Base-by-base conservation (phyloP, 2,329 filamentous ascomycete genomes). In the Claviceps arundinis region DNA sequence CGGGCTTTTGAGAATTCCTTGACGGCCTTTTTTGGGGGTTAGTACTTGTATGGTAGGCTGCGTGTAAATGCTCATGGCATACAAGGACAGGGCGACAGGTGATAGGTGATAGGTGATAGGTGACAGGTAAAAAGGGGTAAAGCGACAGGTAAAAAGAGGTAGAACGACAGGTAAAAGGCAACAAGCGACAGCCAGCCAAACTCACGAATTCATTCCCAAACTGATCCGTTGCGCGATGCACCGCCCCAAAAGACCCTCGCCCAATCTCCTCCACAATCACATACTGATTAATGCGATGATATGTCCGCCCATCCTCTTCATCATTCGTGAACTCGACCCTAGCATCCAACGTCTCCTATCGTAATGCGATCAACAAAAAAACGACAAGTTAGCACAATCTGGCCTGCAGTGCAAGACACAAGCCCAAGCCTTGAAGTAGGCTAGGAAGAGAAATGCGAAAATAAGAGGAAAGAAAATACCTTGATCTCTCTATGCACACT, bases 1-100 rank as follows among this genome's bases (percentile, higher is more conserved):
- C 90, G 82, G 2, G 87, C 82, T 65, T 98, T 98, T 54, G 91
- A 97, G 69, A 98, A 97, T 64, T 97, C 90, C 69, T 98, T 98
- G 64, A 97, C 81, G 53, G 93, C 91, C 90, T 95, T 63, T 34
- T 34, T 11, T 34, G 30, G 9, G 30, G 9, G 9, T 34, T 11
- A 34, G 30, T 34, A 34, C 30, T 11, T 11, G 9, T 11, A 34
- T 11, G 30, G 30, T 9, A 11, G 9, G 9, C 3, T 34, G 30
- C 8, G 30, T 34, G 30, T 34, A 34, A 34, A 3, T 11, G 9
- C 30, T 34, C 9, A 34, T 9, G 3, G 9, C 30, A 11, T 34
- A 34, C 26, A 30, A 8, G 8, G 8, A 34, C 26, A 9, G 9
- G 7, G 26, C 26, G 26, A 26, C 3, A 30, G 26, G 7, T 26